These are phyloP conservation scores for Macrocystidia cucumis DNA, from an alignment of 1,284 basidiomycete species.

Conservation along the genomic window DNA sequence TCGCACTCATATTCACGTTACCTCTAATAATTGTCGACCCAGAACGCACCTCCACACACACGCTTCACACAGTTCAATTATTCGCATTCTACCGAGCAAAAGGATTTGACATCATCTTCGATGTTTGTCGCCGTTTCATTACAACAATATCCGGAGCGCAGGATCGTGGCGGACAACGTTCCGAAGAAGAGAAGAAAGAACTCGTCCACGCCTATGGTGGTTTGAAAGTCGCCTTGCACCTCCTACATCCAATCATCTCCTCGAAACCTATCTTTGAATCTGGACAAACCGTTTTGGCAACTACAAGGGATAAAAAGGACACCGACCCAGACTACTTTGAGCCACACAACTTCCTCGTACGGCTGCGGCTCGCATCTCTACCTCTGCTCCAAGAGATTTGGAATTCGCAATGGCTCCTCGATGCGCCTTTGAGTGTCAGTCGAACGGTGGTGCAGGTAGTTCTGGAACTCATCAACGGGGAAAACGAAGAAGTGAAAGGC, in stretches of 20 bases:
- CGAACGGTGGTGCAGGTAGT: constrained; percentile 73
- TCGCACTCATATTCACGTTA: constrained; percentile 6
- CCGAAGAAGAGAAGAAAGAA: constrained; percentile 51
- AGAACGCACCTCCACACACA: constrained; percentile 72
- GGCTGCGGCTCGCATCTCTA: constrained; percentile 65
- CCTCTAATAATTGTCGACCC: constrained; percentile 9
- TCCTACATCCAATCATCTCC: constrained; percentile 74
- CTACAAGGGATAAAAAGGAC: constrained; percentile 73
- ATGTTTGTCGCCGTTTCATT: constrained; percentile 52
- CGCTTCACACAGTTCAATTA: constrained; percentile 81
- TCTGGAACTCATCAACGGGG: constrained; percentile 76
- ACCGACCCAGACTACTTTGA: constrained; percentile 76
- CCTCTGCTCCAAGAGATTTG: constrained; percentile 71
- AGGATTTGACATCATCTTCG: constrained; percentile 67
- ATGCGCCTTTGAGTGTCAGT: constrained; percentile 67
- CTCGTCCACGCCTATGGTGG: constrained; percentile 74
- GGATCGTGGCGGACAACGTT: constrained; percentile 44
- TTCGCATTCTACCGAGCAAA: constrained; percentile 66
- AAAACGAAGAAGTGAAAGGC: constrained; percentile 66
- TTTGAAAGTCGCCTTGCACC: constrained; percentile 74
- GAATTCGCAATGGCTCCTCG: constrained; percentile 79
- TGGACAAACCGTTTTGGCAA: constrained; percentile 69
- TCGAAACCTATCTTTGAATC: constrained; percentile 82
- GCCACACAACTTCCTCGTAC: constrained; percentile 80
- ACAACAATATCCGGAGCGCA: constrained; percentile 43